Conservation (phyloP, 345 rosid genomes). For the Mangifera indica region DNA sequence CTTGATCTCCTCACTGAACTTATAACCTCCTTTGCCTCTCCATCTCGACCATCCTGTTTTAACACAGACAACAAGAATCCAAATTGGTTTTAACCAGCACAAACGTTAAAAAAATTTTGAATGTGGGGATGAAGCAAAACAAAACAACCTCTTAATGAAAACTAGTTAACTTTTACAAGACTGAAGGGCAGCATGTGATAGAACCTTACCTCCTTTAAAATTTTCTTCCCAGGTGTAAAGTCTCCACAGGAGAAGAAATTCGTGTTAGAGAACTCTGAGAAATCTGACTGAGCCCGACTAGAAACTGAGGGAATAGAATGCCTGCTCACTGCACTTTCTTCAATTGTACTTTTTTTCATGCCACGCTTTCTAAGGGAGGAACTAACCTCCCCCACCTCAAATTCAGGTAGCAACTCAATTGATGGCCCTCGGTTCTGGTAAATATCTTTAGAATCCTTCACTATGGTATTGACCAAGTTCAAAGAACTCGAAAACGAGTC, state of each 20-base stretch:
- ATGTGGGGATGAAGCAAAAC: neutral
- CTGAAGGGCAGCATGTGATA: neutral
- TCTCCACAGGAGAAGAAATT: conserved; percentile 6
- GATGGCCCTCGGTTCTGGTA: conserved; percentile 32
- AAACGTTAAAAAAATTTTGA: too few species aligned
- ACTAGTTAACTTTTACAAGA: neutral
- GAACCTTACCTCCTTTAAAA: conserved; percentile 18
- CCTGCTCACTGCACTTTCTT: conserved; percentile 32
- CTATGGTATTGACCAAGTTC: too few species aligned
- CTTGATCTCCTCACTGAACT: too few species aligned
- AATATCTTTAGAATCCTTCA: neutral
- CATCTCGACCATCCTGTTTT: too few species aligned
- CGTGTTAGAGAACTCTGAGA: conserved; percentile 22
- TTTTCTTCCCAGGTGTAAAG: conserved; percentile 19
- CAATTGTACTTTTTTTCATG: conserved; percentile 16
- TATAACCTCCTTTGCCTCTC: too few species aligned
- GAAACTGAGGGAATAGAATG: conserved; percentile 26
- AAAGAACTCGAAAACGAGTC: neutral
- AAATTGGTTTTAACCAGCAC: too few species aligned
- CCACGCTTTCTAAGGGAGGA: conserved; percentile 26
- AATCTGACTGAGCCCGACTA: too few species aligned
- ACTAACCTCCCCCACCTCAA: conserved; percentile 37
- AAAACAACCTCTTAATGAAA: neutral
- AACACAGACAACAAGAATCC: too few species aligned
- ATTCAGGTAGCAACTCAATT: conserved; percentile 50